Conservation (phyloP, 306 rosid species). For the Oxytropis ochrocephala region DNA sequence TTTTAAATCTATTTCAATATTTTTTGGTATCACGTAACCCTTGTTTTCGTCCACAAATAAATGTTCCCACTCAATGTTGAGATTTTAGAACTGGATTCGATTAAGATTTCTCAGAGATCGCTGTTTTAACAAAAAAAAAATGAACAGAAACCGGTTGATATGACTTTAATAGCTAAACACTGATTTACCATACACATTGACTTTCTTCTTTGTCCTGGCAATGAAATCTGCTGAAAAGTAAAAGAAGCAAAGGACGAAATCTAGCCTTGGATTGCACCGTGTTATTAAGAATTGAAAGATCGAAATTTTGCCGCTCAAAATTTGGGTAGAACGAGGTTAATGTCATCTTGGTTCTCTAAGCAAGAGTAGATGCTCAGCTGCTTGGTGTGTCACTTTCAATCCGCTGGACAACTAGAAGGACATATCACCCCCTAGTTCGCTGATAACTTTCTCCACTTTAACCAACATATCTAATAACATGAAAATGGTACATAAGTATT, state of each 20-base stretch:
- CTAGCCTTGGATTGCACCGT: not conserved
- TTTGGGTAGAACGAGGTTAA: constrained; percentile 5
- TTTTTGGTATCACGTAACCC: too few relatives aligned
- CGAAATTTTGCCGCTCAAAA: constrained; percentile 3
- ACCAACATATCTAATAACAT: constrained; percentile 61
- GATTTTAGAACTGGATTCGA: not conserved
- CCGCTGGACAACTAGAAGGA: constrained; percentile 29
- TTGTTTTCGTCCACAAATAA: too few relatives aligned
- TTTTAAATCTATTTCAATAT: too few relatives aligned
- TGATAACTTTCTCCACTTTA: constrained; percentile 73
- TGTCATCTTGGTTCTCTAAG: not conserved
- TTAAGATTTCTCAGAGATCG: not conserved
- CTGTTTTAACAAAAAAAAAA: not conserved
- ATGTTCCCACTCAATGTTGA: not conserved
- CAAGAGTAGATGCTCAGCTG: constrained; percentile 14
- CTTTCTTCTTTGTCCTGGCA: not conserved
- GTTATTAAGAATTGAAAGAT: not conserved
- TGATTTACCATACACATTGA: constrained; percentile 5
- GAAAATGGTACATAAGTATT: constrained; percentile 9
- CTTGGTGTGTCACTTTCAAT: constrained; percentile 17
- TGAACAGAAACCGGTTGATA: constrained; percentile 13
- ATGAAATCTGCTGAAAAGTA: constrained; percentile 8
- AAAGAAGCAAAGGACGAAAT: constrained; percentile 9
- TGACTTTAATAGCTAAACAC: constrained; percentile 13
- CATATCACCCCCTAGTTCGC: constrained; percentile 62